Conservation (phyloP, 345 rosid species). For the Linum tenue region DNA sequence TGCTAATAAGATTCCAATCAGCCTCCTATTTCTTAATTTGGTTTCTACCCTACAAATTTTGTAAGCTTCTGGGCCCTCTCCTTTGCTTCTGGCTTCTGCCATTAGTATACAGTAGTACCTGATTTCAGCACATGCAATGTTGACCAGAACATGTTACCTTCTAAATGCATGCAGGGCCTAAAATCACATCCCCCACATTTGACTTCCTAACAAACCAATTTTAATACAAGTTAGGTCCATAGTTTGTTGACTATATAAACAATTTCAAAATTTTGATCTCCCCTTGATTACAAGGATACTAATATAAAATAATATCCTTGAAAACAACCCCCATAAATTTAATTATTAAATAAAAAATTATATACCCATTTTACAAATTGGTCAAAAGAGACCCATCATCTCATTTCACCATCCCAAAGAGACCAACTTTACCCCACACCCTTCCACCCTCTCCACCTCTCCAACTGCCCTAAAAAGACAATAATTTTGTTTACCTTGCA, state of each 20-base stretch:
- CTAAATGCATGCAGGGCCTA: conserved; percentile 43
- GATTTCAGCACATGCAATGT: conserved; percentile 49
- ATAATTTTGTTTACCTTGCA: conserved; percentile 9
- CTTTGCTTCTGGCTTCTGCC: neutral
- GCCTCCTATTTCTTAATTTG: neutral
- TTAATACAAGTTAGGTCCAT: conserved; percentile 20
- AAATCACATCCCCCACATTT: conserved; percentile 26
- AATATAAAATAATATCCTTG: neutral
- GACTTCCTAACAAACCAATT: conserved; percentile 32
- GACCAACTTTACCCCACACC: conserved; percentile 29
- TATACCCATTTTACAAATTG: neutral
- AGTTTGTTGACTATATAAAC: conserved; percentile 45
- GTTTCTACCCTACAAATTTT: neutral
- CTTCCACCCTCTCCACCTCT: conserved; percentile 15
- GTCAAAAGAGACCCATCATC: conserved; percentile 38
- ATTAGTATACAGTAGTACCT: conserved; percentile 3
- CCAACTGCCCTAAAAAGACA: conserved; percentile 30
- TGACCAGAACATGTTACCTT: conserved; percentile 66
- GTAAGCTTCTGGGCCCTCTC: conserved; percentile 10
- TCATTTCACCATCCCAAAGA: conserved; percentile 24
- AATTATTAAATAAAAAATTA: no score
- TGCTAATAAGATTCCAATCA: neutral
- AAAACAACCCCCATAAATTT: neutral
- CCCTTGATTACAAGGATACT: neutral
- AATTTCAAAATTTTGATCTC: conserved; percentile 14